Evolutionary conservation across 129 eudicot species (phyloP), one percentile per base, ranked within the genome.

Genomic region (Arctium lappa): DNA sequence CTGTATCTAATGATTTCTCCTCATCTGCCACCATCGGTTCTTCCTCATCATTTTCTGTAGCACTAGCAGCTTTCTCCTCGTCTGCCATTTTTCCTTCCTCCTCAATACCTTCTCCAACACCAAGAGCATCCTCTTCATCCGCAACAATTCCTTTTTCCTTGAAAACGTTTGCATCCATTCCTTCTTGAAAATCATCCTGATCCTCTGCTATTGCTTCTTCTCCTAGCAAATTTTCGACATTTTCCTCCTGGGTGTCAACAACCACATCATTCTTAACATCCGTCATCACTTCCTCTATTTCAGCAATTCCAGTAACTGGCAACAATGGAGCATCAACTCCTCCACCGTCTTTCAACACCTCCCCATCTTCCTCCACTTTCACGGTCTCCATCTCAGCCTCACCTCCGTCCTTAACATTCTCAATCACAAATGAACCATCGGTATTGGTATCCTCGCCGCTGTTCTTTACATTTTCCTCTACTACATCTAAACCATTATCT

Each of bases 11-110:
- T 5, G 72, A 5, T n/a, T 65, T 82, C 50, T 81, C 74, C 77
- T 83, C 91, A 29, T 27, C 80, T 34, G 76, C 78, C 53, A 8
- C 83, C 75, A 38, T 22, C 3, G 82, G 36, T 16, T 79, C 72
- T 72, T 80, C 88, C 40, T 82, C 85, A 2, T 72, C 79, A 36
- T 56, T 40, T 18, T 82, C 53, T 9, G 71, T 29, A 53, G 6
- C 81, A 68, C 86, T 76, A 12, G 56, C 34, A 33, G 76, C 77
- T 33, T 80, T 73, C 62, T 80, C 91, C 60, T 72, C 77, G 34
- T 75, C 89, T 5, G 76, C 39, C 72, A 42, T 88, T 75, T 76
- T 73, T 40, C 79, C 92, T 60, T 75, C 84, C 73, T 81, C 79
- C 68, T 82, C 86, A 44, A 65, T 6, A n/a, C 29, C 79, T 39